A percentile compares a stretch with the other conserved stretches of the same genome.
These are phyloP conservation scores for Phialophora verrucosa DNA, from an alignment of 2,329 filamentous ascomycete species.

Conservation along the genomic window DNA sequence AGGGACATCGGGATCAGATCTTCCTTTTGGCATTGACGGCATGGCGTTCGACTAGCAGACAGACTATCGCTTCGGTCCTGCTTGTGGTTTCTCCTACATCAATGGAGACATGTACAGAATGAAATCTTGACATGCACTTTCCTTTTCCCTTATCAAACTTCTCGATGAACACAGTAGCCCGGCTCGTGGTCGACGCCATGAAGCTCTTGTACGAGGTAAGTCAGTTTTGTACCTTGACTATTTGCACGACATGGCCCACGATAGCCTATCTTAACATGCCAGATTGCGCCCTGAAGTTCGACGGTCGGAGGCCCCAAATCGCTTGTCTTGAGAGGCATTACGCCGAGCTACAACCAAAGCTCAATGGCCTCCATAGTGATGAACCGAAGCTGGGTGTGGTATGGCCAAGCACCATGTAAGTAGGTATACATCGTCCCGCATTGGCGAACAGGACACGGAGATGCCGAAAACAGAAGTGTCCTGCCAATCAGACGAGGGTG, in stretches of 20 bases:
- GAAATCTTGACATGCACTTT: constrained; percentile 3
- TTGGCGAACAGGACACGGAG: no score
- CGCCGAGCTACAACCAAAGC: background rate
- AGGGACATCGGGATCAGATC: background rate
- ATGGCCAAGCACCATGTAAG: background rate
- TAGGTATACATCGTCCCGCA: background rate
- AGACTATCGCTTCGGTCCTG: background rate
- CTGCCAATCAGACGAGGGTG: background rate
- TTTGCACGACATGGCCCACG: background rate
- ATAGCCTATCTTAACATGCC: background rate
- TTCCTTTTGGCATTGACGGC: constrained; percentile 7
- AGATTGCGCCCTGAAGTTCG: background rate
- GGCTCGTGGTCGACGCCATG: background rate
- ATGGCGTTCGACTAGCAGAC: constrained; percentile 9
- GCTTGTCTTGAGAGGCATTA: background rate
- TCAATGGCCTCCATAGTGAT: background rate
- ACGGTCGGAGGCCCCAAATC: background rate
- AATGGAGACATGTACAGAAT: constrained; percentile 8
- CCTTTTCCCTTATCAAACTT: background rate
- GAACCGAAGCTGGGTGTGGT: background rate
- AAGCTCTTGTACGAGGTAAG: background rate
- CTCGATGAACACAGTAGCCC: background rate
- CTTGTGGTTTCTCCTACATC: background rate
- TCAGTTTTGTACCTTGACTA: background rate
- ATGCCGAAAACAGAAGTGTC: background rate